Evolutionary conservation across 2,329 filamentous ascomycete species (phyloP), one percentile per base, ranked within the genome.

Genomic region (Alternaria ethzedia): DNA sequence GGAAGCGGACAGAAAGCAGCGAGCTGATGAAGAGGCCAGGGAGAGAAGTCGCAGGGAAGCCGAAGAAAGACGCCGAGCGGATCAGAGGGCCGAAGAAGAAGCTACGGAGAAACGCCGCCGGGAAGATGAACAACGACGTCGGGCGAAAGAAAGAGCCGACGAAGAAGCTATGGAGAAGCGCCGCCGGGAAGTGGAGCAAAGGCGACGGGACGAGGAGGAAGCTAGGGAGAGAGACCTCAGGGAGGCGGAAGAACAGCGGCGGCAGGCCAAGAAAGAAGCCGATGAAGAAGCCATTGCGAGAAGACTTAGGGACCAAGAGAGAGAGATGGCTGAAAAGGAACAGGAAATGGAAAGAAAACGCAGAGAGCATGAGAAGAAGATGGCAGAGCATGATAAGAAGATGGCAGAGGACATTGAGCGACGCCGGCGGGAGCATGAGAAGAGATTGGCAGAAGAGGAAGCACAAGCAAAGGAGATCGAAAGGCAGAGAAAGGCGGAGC

Each of bases 291-390:
- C 49, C 30, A 52, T 30, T 21, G 28, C 28, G 30, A 36, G 49
- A 25, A 52, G 30, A 10, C 28, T 4, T 6, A 41, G 59, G n/a
- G 54, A 61, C 21, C 30, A 52, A 3, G 49, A 52, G 30, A 52
- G 15, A 54, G 43, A 23, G 63, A 65, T 6, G 32, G 63, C 10
- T 41, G 36, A 41, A 41, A 1, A 41, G 0, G 36, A 41, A 6
- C 36, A 41, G 36, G 36, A 17, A 3, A 5, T 70, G 70, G 32
- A 44, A 56, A 23, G 51, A 60, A 7, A 68, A 15, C 30, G 30
- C 30, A 15, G 30, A 36, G 30, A 36, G 13, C 30, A 36, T 36
- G 30, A 36, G 13, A 36, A 36, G 30, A 36, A 36, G 32, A 36
- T 36, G 32, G 32, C 32, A 30, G 28, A 30, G 28, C 28, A 30